Percentiles rank a stretch among this genome's conserved stretches.
phyloP scores from a whole-genome alignment of 305 asterid species.

The Coffea humblotiana region DNA sequence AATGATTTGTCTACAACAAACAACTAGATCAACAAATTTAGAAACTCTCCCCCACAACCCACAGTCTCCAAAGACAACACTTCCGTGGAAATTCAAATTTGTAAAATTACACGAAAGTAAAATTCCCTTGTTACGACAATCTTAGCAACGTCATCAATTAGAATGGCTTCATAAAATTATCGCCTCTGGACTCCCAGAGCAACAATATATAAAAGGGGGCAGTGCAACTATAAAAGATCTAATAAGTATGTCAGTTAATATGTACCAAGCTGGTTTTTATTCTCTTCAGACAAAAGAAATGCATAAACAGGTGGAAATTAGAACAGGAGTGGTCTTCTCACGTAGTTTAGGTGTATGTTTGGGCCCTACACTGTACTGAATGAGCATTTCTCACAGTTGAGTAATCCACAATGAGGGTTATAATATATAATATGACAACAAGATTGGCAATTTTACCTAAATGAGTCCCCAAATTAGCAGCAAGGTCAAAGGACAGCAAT shows the following conservation, averaged over 20 bases:
- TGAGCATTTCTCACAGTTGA: not conserved
- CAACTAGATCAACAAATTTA: not conserved
- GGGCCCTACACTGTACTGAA: not conserved
- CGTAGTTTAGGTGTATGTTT: not conserved
- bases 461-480: not conserved
- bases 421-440: not conserved
- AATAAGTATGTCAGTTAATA: not conserved
- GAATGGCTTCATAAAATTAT: not conserved
- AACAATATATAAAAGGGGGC: not conserved
- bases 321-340: not conserved
- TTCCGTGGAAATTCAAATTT: not conserved
- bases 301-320: not conserved
- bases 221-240: not conserved
- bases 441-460: not conserved
- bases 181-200: not conserved
- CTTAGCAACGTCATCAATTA: not conserved
- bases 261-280: not conserved
- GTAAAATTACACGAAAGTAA: not conserved
- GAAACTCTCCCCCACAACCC: too few species aligned
- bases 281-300: not conserved
- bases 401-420: not conserved
- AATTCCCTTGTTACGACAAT: too few species aligned
- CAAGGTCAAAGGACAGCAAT: not conserved
- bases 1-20: not conserved
- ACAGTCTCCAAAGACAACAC: not conserved